These are phyloP conservation scores for Colletotrichum eleusines DNA, from an alignment of 2,329 filamentous ascomycete genomes.

Conservation along the genomic window DNA sequence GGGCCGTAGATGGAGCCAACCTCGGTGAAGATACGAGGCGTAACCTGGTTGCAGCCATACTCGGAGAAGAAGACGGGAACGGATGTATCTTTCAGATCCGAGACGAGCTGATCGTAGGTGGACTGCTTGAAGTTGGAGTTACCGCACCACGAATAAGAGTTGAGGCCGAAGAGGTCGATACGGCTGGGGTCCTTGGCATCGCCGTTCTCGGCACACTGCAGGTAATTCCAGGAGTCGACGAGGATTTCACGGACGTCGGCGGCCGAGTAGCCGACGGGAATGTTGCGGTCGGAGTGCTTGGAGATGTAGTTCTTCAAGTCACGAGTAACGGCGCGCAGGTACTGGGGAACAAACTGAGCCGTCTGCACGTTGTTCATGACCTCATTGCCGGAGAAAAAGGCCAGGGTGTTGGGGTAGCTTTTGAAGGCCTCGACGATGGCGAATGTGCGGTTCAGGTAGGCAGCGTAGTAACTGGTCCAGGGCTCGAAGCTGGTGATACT, in stretches of 20 bases:
- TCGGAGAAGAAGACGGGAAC: constrained; percentile 88
- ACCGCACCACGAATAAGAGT: constrained; percentile 79
- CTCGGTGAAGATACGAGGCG: constrained; percentile 82
- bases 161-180: constrained; percentile 82
- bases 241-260: constrained; percentile 82
- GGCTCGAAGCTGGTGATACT: constrained; percentile 66
- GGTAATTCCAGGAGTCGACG: constrained; percentile 80
- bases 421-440: constrained; percentile 76
- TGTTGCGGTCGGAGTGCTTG: constrained; percentile 73
- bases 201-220: constrained; percentile 72
- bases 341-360: constrained; percentile 73
- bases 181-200: constrained; percentile 71
- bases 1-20: constrained; percentile 77
- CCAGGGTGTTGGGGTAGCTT: constrained; percentile 74
- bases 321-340: constrained; percentile 79
- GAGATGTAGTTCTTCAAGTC: constrained; percentile 86
- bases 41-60: constrained; percentile 80
- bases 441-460: constrained; percentile 75
- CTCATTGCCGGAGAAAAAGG: constrained; percentile 85
- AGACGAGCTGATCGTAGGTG: constrained; percentile 72
- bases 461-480: constrained; percentile 69
- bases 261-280: constrained; percentile 85
- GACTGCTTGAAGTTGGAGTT: constrained; percentile 72
- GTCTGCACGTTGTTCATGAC: constrained; percentile 76
- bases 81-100: constrained; percentile 73